Base-by-base conservation (phyloP, 345 rosid genomes). In the Populus nigra region DNA sequence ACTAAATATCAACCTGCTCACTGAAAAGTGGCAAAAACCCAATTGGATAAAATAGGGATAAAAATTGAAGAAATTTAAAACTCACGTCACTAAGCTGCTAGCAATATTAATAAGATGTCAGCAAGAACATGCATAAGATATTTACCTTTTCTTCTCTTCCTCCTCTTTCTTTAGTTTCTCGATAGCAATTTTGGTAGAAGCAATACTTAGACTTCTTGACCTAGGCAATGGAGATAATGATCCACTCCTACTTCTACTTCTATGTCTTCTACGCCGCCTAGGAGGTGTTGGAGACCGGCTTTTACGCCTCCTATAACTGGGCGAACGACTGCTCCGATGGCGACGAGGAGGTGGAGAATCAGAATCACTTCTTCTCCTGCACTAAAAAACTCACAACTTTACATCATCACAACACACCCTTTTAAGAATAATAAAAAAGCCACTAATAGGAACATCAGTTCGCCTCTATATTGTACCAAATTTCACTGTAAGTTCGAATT, bases 261-360 rank as follows among this genome's bases (percentile, higher is more conserved):
- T 67, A 39, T 74, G 90, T 15, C 87, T 82, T 62, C 85, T 81
- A 72, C 75, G 91, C 70, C 84, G 86, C 83, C 89, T 55, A 55
- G 61, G 85, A 1, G 87, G 89, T 23, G 85, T 68, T 7, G 93
- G 93, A 76, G 97, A 92, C 22, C 80, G 89, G 33, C 86, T 91
- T 76, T 86, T 90, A 55, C 89, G 92, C 77, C 88, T 89, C 80
- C 94, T 84, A 27, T 83, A 74, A 74, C 89, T 86, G 2, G 88
- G 78, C 5, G 83, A 90, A 6, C 83, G 85, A 68, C 88, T 90
- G 66, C 82, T 79, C 50, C 75, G 79, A 67, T 83, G 78, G 27
- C 88, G 61, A 0, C 61, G 61, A 20, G 1, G 23, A 2, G 61
- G 79, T 35, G 86, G 84, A 41, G 88, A 89, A 76, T 55, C 76